These are phyloP conservation scores for Phaseolus lunatus DNA, from an alignment of 306 rosid genomes.

Conservation along the genomic window DNA sequence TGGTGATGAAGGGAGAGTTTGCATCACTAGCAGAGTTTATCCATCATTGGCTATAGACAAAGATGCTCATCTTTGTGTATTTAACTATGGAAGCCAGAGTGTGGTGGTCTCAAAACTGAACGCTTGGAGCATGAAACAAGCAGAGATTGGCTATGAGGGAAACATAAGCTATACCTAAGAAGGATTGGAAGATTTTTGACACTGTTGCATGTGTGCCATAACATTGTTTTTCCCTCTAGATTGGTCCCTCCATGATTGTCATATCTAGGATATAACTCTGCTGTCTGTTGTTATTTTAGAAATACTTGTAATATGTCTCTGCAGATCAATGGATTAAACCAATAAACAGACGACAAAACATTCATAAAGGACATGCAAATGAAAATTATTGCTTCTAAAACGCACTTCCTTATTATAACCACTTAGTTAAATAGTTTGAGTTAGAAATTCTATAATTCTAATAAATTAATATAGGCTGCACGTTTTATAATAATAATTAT, in stretches of 20 bases:
- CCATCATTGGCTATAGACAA: constrained; percentile 61
- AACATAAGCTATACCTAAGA: constrained; percentile 27
- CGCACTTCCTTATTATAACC: no score
- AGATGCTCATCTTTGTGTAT: constrained; percentile 63
- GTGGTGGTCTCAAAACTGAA: constrained; percentile 51
- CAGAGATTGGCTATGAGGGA: constrained; percentile 46
- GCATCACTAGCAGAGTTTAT: constrained; percentile 74
- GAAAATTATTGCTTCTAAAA: not conserved
- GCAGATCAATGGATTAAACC: not conserved
- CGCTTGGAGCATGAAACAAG: constrained; percentile 77
- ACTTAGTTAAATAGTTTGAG: no score
- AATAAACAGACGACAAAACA: not conserved
- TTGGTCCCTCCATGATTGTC: constrained; percentile 20
- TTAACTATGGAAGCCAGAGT: constrained; percentile 64
- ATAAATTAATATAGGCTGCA: no score
- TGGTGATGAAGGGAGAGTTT: constrained; percentile 69
- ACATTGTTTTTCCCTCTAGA: not conserved
- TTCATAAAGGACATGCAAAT: constrained; percentile 5
- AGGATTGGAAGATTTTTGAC: constrained; percentile 22
- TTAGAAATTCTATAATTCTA: no score
- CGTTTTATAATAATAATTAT: no score
- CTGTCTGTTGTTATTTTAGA: not conserved
- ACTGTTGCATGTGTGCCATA: not conserved
- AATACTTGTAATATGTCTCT: not conserved
- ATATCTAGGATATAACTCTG: not conserved